Evolutionary conservation across 495 filamentous ascomycete genomes (phyloP), one percentile per base, ranked within the genome.

Genomic region (Lasiosphaeriaceae sp.): DNA sequence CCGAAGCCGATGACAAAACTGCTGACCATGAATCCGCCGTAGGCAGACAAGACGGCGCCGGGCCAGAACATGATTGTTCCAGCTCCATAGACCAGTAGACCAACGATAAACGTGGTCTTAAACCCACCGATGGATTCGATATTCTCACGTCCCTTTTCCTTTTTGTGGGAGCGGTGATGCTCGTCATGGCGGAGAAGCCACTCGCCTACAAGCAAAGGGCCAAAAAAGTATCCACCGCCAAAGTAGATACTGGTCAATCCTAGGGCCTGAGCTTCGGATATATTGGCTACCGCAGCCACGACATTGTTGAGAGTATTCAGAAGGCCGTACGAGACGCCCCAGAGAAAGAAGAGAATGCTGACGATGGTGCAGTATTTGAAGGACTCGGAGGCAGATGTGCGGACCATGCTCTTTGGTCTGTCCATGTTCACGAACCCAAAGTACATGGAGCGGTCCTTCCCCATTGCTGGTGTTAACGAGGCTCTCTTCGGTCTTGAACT

Each of bases 401-500:
- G 80, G 26, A 90, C 76, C 84, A 96, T 90, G 68, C 86, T 90
- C 65, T 90, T 90, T 11, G 86, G 85, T 24, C 80, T 78, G 54
- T 81, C 82, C 79, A 94, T 85, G 59, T 91, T 90, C 57, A 95
- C 88, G 62, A 96, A 96, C 39, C 90, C 90, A 66, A 93, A 92
- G 59, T 81, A 81, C 22, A 81, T 69, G 1, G 70, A 37, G 26
- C 54, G 55, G 14, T 59, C 56, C 11, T 55, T 37, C 16, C 3
- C 39, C 5, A 11, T 43, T 12, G 14, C 39, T 43, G 39, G 39
- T 17, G n/a, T 14, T 17, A 19, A 11, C 9, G 23, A 17, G 26
- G 21, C 2, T 14, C 22, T 50, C 8, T 50, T 50, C 37, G 41
- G 51, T 47, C 31, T 20, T 23, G 50, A 21, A 21, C 31, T n/a